Conservation (phyloP, 192 early-diverging fungal species). For the Entomortierella beljakovae region DNA sequence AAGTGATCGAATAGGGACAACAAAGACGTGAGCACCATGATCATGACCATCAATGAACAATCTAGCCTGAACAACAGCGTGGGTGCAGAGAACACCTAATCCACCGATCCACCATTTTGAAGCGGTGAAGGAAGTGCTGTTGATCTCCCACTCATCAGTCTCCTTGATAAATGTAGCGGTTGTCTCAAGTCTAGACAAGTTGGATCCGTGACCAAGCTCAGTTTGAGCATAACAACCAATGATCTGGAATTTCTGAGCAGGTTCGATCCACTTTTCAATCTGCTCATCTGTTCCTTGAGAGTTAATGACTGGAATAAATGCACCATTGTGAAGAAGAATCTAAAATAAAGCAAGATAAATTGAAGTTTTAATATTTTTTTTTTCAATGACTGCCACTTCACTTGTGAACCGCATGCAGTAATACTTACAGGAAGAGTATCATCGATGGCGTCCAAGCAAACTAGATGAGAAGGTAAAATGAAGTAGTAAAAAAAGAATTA, state of each 20-base stretch:
- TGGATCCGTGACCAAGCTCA: constrained; percentile 76
- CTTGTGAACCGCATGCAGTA: background rate
- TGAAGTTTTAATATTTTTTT: background rate
- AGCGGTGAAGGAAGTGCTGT: constrained; percentile 78
- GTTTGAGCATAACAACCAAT: constrained; percentile 92
- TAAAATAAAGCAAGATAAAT: background rate
- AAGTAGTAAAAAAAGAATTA: background rate
- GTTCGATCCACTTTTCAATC: constrained; percentile 74
- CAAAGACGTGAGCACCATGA: constrained; percentile 73
- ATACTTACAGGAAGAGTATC: constrained; percentile 41
- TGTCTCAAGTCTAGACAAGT: constrained; percentile 88
- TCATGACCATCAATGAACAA: constrained; percentile 69
- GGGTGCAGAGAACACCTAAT: constrained; percentile 74
- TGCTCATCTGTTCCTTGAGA: constrained; percentile 80
- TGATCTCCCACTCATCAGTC: constrained; percentile 89
- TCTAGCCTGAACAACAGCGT: constrained; percentile 72
- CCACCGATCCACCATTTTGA: constrained; percentile 79
- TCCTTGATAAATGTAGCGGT: constrained; percentile 84
- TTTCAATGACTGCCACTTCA: no score
- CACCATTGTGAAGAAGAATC: constrained; percentile 56
- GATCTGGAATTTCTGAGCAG: constrained; percentile 75
- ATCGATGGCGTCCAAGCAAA: constrained; percentile 31
- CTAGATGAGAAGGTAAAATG: background rate
- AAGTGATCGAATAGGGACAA: constrained; percentile 71
- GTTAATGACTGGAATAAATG: constrained; percentile 82